A percentile compares a stretch with the other conserved stretches of the same genome.
phyloP scores from a whole-genome alignment of 2,329 filamentous ascomycete genomes.

The Hypomyces perniciosus region DNA sequence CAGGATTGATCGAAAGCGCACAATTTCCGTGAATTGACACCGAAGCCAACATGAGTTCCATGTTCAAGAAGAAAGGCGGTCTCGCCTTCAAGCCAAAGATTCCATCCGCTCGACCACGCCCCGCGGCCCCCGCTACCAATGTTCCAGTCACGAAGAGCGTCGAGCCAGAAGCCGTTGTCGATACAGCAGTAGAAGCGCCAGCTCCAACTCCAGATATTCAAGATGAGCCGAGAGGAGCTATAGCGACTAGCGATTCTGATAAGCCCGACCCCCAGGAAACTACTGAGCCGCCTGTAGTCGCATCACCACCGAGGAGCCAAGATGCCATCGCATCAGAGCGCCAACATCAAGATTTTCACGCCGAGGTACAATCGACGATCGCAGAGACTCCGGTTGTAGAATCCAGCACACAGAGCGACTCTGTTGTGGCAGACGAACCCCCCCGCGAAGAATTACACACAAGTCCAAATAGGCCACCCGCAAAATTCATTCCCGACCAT shows the following conservation, averaged over 20 bases:
- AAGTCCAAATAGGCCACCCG: neutral
- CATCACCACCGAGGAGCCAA: constrained; percentile 1
- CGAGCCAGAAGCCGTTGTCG: neutral
- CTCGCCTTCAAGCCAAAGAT: constrained; percentile 66
- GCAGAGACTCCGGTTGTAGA: neutral
- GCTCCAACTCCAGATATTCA: neutral
- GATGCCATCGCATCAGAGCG: constrained; percentile 1
- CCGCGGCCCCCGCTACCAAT: constrained; percentile 33
- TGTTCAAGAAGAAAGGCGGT: constrained; percentile 61
- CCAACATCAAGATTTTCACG: neutral
- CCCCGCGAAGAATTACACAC: neutral
- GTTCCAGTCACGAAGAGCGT: constrained; percentile 6
- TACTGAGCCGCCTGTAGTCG: neutral
- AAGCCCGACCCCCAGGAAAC: neutral
- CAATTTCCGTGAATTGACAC: neutral
- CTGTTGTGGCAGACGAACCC: neutral
- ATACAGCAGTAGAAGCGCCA: neutral
- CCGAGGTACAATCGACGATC: neutral
- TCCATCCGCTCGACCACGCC: constrained; percentile 47
- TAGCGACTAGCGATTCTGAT: constrained; percentile 4
- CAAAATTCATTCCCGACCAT: constrained; percentile 3
- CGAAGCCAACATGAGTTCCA: constrained; percentile 51
- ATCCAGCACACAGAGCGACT: neutral
- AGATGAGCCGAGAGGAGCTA: neutral
- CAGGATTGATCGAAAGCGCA: constrained; percentile 4